Conservation (phyloP, 805 yeast species). For the Yamadazyma takamatsuzukensis region DNA sequence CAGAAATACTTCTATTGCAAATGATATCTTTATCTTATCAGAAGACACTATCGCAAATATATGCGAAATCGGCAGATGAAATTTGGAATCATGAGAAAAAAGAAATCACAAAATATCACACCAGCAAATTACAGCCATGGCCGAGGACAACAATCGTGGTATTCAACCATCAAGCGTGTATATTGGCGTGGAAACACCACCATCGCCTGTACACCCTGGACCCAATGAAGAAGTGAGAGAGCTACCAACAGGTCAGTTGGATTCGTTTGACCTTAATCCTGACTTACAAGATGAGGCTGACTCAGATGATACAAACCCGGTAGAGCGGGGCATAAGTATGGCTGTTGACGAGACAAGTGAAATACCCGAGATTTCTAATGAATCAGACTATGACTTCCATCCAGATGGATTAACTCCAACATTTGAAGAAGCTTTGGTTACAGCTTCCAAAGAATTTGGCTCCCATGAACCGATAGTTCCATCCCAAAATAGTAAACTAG, state of each 20-base stretch:
- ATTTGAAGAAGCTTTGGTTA: slow-evolving; percentile 26
- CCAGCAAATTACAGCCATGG: no score
- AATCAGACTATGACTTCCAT: no score
- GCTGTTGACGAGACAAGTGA: background rate
- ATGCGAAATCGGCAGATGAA: no score
- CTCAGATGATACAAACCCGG: background rate
- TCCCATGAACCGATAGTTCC: slow-evolving; percentile 9
- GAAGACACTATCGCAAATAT: no score
- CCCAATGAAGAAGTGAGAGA: slow-evolving; percentile 29
- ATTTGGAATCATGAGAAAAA: no score
- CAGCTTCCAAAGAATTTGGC: slow-evolving; percentile 5
- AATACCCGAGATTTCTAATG: no score
- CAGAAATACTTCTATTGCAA: no score
- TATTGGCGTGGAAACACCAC: slow-evolving; percentile 25
- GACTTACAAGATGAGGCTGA: slow-evolving; percentile 29
- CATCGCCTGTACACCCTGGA: slow-evolving; percentile 33
- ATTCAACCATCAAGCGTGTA: no score
- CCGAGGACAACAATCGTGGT: no score
- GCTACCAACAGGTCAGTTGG: slow-evolving; percentile 24
- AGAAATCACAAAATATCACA: no score
- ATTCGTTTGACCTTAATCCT: slow-evolving; percentile 37
- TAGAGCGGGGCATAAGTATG: background rate
- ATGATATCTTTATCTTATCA: no score
- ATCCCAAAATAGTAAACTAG: slow-evolving; percentile 33
- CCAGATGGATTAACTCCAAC: slow-evolving; percentile 24